Base-by-base conservation (phyloP, 106 monocot genomes). In the Alisma plantagoaquatica region DNA sequence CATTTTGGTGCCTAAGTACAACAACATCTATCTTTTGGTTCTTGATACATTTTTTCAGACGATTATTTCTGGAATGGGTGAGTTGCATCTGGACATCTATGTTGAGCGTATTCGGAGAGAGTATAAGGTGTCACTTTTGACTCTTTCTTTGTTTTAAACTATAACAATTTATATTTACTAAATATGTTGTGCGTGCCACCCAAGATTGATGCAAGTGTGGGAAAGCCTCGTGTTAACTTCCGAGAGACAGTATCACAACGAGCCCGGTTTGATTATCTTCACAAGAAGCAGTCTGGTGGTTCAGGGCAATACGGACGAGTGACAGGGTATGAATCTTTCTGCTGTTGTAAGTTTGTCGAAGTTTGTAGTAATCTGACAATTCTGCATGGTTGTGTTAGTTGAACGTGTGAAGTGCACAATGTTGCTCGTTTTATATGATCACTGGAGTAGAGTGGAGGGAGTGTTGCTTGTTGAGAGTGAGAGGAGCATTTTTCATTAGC, bases 301-400 rank as follows among this genome's bases (percentile, higher is more conserved):
- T 90, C 89, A 74, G 98, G 98, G 50, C 98, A 98, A 79, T 98
- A 79, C 72, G 98, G 98, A 66, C 81, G 98, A 17, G 98, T 98
- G 43, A 69, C 66, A 46, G 98, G 98, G 85, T 91, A 73, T 53
- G 67, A 57, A 41, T 67, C 35, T 6, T 7, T 6, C 35, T 14
- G 14, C 35, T 38, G 9, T 14, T 14, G 35, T 14, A 7, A 14
- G 35, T 7, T 38, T 38, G 35, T 38, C 35, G 35, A 38, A 38
- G 35, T 38, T 38, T 38, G 35, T n/a, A n/a, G n/a, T n/a, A n/a
- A n/a, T n/a, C n/a, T n/a, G n/a, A n/a, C n/a, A n/a, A n/a, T n/a
- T n/a, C n/a, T n/a, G n/a, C n/a, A n/a, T n/a, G n/a, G n/a, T n/a
- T n/a, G n/a, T n/a, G n/a, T n/a, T n/a, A n/a, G n/a, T n/a, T n/a